Base-by-base conservation (phyloP, 331 rosid genomes). In the Rosa hybrid region DNA sequence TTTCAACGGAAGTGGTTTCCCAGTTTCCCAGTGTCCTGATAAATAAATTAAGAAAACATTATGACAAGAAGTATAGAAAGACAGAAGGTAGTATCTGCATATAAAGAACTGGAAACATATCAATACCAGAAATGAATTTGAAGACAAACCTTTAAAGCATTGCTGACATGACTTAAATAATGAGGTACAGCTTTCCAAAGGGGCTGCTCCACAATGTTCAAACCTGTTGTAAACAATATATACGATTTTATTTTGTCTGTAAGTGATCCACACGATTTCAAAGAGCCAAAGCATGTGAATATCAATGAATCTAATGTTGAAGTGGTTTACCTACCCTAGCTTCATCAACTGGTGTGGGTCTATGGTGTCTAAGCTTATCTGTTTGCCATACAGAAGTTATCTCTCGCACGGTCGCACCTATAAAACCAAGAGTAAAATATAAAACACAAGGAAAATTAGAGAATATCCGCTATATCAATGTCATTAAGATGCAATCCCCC, bases 321-420 rank as follows among this genome's bases (percentile, higher is more conserved):
- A 80, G 74, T 68, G 78, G 73, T 74, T 78, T 86, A 92, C 98
- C 98, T 74, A 97, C 94, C 84, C 94, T 91, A 68, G 98, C 98
- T 90, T 94, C 98, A 86, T 94, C 97, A 72, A 90, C 98, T 23
- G 98, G 97, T 46, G 98, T 92, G 76, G 98, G 98, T 76, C 82
- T 90, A 57, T 91, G 93, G 80, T 97, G 97, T 86, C 98, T 87
- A 62, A 94, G 94, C 85, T 94, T 97, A 77, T 94, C 98, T 75
- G 98, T 94, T 84, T 94, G 98, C 98, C 98, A 94, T 83, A 94
- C 91, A 72, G 98, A 90, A 83, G 97, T 94, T 78, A 94, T 91
- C 89, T 94, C 98, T 82, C 98, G 90, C 81, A 94, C 97, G n/a
- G n/a, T n/a, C n/a, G n/a, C n/a, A n/a, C n/a, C 98, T 94, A 68